These are phyloP conservation scores for Candida mesenterica DNA, from an alignment of 1,139 yeast genomes.

Conservation along the genomic window DNA sequence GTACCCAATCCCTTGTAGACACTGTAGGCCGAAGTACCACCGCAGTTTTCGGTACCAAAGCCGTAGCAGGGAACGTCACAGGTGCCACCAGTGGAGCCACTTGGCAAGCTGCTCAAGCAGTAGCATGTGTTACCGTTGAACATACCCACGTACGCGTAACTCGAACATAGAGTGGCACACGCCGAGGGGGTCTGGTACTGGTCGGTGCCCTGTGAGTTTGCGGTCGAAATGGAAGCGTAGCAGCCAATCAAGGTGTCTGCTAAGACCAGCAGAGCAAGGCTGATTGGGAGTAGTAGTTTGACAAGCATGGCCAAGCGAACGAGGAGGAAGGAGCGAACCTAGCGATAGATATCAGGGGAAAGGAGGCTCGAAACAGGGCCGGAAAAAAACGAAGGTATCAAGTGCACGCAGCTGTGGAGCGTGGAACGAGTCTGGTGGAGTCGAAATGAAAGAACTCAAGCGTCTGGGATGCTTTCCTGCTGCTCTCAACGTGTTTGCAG, in stretches of 20 bases:
- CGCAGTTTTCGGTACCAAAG: slow-evolving; percentile 52
- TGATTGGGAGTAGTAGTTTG: slow-evolving; percentile 5
- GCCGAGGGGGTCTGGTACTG: slow-evolving; percentile 49
- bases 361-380: not conserved
- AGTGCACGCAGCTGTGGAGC: not conserved
- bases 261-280: slow-evolving; percentile 3
- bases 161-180: slow-evolving; percentile 49
- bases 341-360: not conserved
- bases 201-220: slow-evolving; percentile 32
- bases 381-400: not conserved
- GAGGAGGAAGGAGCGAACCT: not conserved
- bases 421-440: not conserved
- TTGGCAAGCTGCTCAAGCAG: slow-evolving; percentile 61
- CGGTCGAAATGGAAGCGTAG: slow-evolving; percentile 29
- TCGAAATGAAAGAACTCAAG: not conserved
- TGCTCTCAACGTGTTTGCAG: too few species aligned
- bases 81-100: slow-evolving; percentile 20
- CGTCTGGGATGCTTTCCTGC: not conserved
- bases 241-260: slow-evolving; percentile 27
- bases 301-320: not conserved
- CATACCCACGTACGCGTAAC: slow-evolving; percentile 58
- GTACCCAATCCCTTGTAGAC: slow-evolving; percentile 22
- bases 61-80: slow-evolving; percentile 56
- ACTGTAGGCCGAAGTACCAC: slow-evolving; percentile 48
- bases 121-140: slow-evolving; percentile 57